Conservation (phyloP, 441 rosid species). For the Gossypium gossypioides region DNA sequence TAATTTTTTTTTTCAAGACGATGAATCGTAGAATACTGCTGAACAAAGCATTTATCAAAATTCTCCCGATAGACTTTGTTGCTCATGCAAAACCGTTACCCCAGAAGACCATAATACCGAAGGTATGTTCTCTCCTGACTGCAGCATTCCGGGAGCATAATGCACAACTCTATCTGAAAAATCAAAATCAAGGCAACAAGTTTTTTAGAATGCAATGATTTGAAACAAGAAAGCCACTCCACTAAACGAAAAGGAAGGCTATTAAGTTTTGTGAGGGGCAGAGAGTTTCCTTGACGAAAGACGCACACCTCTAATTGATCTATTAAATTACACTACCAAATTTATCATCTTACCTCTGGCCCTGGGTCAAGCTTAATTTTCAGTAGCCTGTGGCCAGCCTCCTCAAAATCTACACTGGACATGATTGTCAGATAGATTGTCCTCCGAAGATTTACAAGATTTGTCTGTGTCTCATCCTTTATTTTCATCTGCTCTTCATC, state of each 20-base stretch:
- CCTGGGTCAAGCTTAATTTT: slow-evolving; percentile 89
- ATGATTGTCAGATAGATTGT: slow-evolving; percentile 87
- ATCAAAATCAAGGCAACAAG: not conserved
- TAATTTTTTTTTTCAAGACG: slow-evolving; percentile 76
- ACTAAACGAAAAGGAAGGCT: not conserved
- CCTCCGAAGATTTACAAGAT: slow-evolving; percentile 82
- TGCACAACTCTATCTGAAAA: slow-evolving; percentile 76
- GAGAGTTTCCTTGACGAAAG: not conserved
- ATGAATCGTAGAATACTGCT: slow-evolving; percentile 84
- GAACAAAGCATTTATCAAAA: slow-evolving; percentile 77
- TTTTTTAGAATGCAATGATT: not conserved
- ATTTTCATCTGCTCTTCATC: slow-evolving; percentile 58
- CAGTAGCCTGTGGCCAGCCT: slow-evolving; percentile 87
- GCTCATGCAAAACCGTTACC: slow-evolving; percentile 87
- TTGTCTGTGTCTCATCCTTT: slow-evolving; percentile 83
- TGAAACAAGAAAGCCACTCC: not conserved
- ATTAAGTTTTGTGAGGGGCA: not conserved
- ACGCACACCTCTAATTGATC: not conserved
- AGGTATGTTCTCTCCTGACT: slow-evolving; percentile 87
- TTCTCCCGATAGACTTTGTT: slow-evolving; percentile 75
- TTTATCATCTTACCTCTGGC: slow-evolving; percentile 58
- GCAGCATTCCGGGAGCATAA: slow-evolving; percentile 90
- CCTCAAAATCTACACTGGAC: slow-evolving; percentile 97
- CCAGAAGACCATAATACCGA: slow-evolving; percentile 72
- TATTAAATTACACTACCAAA: not conserved